Conservation (phyloP, 1,139 yeast genomes). For the Yamadazyma diddensiae region DNA sequence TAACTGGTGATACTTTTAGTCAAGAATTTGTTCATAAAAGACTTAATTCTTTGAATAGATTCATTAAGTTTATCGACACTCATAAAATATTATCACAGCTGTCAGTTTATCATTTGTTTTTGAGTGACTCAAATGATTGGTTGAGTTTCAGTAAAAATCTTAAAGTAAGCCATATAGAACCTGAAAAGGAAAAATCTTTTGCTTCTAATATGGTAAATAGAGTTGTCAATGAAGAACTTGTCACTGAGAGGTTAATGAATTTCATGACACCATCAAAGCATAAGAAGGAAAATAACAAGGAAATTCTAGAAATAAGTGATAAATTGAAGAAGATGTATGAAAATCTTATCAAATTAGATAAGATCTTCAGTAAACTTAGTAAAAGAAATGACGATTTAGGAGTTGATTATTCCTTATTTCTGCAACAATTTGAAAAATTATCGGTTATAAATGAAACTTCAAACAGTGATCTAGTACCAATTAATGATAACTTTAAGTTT, state of each 20-base stretch:
- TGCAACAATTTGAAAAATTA: conserved; percentile 65
- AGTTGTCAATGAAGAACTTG: conserved; percentile 56
- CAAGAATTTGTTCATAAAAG: conserved; percentile 78
- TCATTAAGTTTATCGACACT: conserved; percentile 64
- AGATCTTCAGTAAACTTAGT: conserved; percentile 68
- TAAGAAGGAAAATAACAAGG: conserved; percentile 69
- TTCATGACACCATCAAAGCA: conserved; percentile 76
- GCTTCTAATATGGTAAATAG: conserved; percentile 33
- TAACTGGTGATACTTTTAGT: conserved; percentile 91
- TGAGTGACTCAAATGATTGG: conserved; percentile 81
- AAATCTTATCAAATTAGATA: conserved; percentile 74
- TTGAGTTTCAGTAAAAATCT: conserved; percentile 67
- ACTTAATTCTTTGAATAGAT: conserved; percentile 78
- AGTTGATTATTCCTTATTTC: conserved; percentile 69
- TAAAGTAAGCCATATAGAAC: conserved; percentile 37
- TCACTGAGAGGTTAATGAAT: conserved; percentile 87
- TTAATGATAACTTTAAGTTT: conserved; percentile 34
- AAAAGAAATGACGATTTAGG: conserved; percentile 72
- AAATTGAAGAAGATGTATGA: conserved; percentile 81
- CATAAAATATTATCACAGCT: conserved; percentile 75
- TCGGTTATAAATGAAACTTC: conserved; percentile 41
- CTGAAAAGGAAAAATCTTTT: conserved; percentile 19
- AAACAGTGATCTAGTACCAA: conserved; percentile 9
- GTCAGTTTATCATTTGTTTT: conserved; percentile 68
- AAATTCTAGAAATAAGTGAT: conserved; percentile 80